Percentiles rank a stretch among this genome's conserved stretches.
Conservation (phyloP, 2,329 filamentous ascomycete genomes). For the Lasiodiplodia gonubiensis region DNA sequence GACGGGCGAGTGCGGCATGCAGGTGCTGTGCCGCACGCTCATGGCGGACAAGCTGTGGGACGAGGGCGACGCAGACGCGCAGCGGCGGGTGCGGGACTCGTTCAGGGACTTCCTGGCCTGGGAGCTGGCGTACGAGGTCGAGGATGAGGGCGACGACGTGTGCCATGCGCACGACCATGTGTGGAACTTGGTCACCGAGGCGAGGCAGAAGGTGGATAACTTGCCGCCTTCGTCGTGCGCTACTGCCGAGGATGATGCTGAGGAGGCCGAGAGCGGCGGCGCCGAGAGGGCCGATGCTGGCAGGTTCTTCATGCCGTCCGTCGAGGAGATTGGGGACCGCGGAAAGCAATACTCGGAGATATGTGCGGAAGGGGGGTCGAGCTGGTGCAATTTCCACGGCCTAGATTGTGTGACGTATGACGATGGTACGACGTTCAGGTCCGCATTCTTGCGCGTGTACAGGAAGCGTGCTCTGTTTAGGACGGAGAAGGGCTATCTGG, state of each 20-base stretch:
- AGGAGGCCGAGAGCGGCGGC: neutral
- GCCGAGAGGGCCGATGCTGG: neutral
- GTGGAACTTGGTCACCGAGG: neutral
- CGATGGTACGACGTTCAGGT: neutral
- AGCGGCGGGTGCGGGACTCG: neutral
- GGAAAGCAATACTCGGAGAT: neutral
- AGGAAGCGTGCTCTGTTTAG: constrained; percentile 1
- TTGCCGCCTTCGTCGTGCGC: neutral
- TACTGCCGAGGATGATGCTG: too few relatives aligned
- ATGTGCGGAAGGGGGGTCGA: neutral
- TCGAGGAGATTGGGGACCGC: neutral
- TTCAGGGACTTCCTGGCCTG: neutral
- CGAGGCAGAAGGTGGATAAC: neutral
- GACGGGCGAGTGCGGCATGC: constrained; percentile 4
- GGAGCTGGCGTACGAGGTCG: constrained; percentile 7
- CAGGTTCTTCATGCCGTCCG: neutral
- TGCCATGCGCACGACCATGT: neutral
- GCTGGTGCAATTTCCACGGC: neutral
- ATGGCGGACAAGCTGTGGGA: constrained; percentile 8
- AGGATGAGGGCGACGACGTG: neutral
- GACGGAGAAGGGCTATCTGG: constrained; percentile 21
- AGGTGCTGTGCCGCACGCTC: constrained; percentile 3
- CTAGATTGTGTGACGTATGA: neutral
- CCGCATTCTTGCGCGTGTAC: neutral
- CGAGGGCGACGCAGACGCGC: neutral